Conservation (phyloP, 305 asterid genomes). For the Withania somnifera region DNA sequence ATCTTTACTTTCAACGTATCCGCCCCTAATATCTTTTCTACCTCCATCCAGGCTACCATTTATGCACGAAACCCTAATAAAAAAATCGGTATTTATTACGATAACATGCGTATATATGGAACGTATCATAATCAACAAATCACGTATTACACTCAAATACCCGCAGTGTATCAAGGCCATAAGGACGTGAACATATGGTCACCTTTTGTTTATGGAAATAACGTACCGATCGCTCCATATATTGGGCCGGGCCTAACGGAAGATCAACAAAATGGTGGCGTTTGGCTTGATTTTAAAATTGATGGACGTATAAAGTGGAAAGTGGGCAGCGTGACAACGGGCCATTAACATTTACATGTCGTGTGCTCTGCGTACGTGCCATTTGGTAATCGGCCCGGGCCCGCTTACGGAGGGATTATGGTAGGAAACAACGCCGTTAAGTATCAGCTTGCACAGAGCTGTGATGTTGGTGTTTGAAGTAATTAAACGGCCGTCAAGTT, state of each 20-base stretch:
- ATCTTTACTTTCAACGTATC: slow-evolving; percentile 55
- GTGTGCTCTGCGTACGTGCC: slow-evolving; percentile 48
- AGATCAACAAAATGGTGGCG: slow-evolving; percentile 36
- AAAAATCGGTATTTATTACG: slow-evolving; percentile 50
- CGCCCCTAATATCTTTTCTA: slow-evolving; percentile 55
- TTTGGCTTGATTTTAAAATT: slow-evolving; percentile 27
- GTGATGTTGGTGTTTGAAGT: slow-evolving; percentile 34
- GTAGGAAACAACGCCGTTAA: slow-evolving; percentile 35
- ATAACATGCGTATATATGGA: slow-evolving; percentile 34
- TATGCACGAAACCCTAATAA: slow-evolving; percentile 47
- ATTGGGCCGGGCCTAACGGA: slow-evolving; percentile 38
- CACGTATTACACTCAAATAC: slow-evolving; percentile 43
- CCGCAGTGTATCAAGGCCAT: slow-evolving; percentile 55
- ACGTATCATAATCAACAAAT: slow-evolving; percentile 54
- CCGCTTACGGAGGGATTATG: slow-evolving; percentile 20
- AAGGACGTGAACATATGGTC: slow-evolving; percentile 60
- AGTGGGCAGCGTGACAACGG: slow-evolving; percentile 43
- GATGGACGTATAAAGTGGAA: slow-evolving; percentile 54
- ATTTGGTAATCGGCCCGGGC: slow-evolving; percentile 16
- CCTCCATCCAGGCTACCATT: slow-evolving; percentile 49
- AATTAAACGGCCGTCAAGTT: background rate
- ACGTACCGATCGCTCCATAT: slow-evolving; percentile 61
- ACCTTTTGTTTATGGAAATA: slow-evolving; percentile 46
- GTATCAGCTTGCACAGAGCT: slow-evolving; percentile 50
- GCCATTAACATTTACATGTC: slow-evolving; percentile 51